Conservation (phyloP, 2,329 filamentous ascomycete genomes). For the Dryadomyces quercus-mongolicae region DNA sequence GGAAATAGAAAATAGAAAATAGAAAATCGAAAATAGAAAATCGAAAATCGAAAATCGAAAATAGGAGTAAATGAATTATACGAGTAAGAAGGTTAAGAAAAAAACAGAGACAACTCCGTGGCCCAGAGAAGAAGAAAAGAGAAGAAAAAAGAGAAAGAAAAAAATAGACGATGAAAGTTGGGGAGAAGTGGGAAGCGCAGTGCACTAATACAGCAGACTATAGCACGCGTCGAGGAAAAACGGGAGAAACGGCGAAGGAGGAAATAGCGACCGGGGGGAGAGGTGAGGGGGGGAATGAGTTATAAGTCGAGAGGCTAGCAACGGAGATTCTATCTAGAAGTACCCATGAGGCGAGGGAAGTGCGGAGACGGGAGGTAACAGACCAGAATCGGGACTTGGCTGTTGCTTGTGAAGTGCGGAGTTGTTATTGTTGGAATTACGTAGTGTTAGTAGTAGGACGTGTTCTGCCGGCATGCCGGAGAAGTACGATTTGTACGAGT, state of each 20-base stretch:
- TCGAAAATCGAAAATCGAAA: background rate
- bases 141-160: background rate
- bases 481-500: no score
- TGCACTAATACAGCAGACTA: background rate
- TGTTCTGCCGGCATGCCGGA: no score
- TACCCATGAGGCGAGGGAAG: background rate
- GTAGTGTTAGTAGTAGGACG: no score
- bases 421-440: no score
- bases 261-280: background rate
- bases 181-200: background rate
- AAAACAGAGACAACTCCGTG: background rate
- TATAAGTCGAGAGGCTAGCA: background rate
- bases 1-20: background rate
- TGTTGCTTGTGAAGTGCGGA: background rate
- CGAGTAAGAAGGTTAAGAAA: background rate
- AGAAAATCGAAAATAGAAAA: background rate
- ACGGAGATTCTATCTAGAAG: background rate
- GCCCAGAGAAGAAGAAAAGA: background rate
- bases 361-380: background rate
- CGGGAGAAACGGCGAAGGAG: background rate
- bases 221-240: background rate
- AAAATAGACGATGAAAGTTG: background rate
- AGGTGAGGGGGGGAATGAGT: background rate
- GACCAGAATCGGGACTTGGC: background rate
- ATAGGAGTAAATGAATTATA: background rate